Conservation (phyloP, 2,329 filamentous ascomycete genomes). For the Tolypocladium inflatum region DNA sequence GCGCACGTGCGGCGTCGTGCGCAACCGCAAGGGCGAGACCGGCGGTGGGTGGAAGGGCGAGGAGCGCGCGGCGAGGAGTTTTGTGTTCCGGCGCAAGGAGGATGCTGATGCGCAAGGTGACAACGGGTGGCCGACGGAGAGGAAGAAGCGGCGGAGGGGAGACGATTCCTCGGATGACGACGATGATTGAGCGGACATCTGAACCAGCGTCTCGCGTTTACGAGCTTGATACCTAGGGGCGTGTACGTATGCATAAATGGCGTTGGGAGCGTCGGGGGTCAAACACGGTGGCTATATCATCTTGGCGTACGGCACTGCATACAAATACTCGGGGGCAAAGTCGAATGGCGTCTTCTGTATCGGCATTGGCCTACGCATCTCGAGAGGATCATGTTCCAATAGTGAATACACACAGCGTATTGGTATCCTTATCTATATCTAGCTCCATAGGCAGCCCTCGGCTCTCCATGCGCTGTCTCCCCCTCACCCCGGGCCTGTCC, state of each 20-base stretch:
- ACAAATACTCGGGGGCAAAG: not conserved
- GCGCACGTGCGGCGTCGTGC: conserved; percentile 59
- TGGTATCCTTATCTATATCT: not conserved
- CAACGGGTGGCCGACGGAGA: conserved; percentile 8
- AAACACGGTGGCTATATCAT: not conserved
- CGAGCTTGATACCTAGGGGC: not conserved
- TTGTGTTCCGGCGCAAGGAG: conserved; percentile 51
- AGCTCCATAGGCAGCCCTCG: not conserved
- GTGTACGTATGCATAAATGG: not conserved
- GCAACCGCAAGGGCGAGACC: conserved; percentile 33
- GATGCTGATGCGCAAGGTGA: conserved; percentile 24
- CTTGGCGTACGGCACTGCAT: not conserved
- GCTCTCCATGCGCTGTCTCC: not conserved
- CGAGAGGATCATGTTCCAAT: not conserved
- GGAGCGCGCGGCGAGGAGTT: conserved; percentile 42
- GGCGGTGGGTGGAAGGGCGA: conserved; percentile 33
- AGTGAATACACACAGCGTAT: not conserved
- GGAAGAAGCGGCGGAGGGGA: conserved; percentile 21
- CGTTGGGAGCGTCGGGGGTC: not conserved
- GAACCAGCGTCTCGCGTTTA: not conserved
- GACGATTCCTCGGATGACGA: conserved; percentile 24
- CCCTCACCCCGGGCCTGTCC: too few relatives aligned
- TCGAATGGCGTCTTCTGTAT: not conserved
- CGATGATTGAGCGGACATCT: conserved; percentile 1
- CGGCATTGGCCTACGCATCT: not conserved